Base-by-base conservation (phyloP, 495 filamentous ascomycete genomes). In the Neurospora sp. region DNA sequence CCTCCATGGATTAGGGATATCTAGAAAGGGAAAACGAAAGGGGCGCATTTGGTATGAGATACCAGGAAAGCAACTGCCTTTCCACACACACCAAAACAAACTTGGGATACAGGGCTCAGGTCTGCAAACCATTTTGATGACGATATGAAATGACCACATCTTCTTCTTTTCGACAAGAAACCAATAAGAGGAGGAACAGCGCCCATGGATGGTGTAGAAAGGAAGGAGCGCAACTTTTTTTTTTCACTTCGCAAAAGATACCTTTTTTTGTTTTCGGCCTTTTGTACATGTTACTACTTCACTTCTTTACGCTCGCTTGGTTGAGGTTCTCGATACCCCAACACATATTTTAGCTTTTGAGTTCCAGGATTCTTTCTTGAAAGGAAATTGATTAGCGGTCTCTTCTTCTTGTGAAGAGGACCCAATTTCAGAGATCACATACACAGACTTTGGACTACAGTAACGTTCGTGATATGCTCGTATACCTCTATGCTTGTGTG, bases 101-200 rank as follows among this genome's bases (percentile, higher is more conserved):
- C 6, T 18, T 9, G 42, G 42, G 18, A 11, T 46, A 20, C 42
- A 46, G 3, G 42, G 42, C 42, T 46, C 42, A 46, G 42, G 48
- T 59, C 48, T 69, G 14, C 71, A 38, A 70, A 66, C 16, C 69
- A 23, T 70, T 39, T 72, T 73, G 37, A 73, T 20, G 72, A 73
- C 54, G 71, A 73, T 20, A 39, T 54, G 72, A 70, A 31, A 66
- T 37, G 27, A 35, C 23, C 54, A 66, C 54, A 66, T 37, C 12
- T 62, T 62, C 35, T 27, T 37, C 12, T 18, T 31, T 8, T 9
- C 46, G 2, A 27, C 27, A 27, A 27, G 27, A 27, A 27, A 1
- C 27, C 27, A 27, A 66, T 35, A 66, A 66, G 27, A 66, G 54
- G 54, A 66, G 20, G 20, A 54, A 23, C 46, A 66, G 12, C 54